Conservation (phyloP, 1,284 basidiomycete species). For the Schizopora paradoxa region DNA sequence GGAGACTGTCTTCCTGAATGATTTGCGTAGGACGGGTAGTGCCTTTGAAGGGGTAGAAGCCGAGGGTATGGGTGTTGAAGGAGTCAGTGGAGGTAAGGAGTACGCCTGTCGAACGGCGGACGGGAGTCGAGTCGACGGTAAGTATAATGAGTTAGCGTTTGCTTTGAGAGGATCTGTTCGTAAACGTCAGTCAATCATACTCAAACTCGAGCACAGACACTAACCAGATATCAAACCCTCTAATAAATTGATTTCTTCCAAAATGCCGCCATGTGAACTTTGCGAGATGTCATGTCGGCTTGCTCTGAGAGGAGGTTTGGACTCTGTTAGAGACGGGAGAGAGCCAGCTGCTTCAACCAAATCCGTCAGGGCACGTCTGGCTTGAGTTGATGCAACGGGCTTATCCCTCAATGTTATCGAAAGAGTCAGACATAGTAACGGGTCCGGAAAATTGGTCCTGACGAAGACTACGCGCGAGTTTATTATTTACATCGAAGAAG, state of each 20-base stretch:
- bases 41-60: constrained; percentile 39
- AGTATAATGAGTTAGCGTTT: constrained; percentile 32
- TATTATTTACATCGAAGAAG: constrained; percentile 8
- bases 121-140: constrained; percentile 65
- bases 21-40: constrained; percentile 71
- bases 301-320: background rate
- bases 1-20: constrained; percentile 73
- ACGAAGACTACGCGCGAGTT: constrained; percentile 52
- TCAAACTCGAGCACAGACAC: constrained; percentile 13
- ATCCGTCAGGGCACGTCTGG: constrained; percentile 46
- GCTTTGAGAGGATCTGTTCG: constrained; percentile 44
- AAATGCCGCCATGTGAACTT: constrained; percentile 14
- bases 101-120: constrained; percentile 57
- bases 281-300: background rate
- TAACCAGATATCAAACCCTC: constrained; percentile 55
- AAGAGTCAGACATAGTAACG: constrained; percentile 74
- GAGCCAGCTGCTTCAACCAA: constrained; percentile 38
- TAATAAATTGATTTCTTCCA: constrained; percentile 79
- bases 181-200: background rate
- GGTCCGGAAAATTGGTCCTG: constrained; percentile 62
- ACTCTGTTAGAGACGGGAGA: constrained; percentile 20
- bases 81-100: constrained; percentile 46
- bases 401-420: constrained; percentile 76
- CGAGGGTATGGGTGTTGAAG: constrained; percentile 35
- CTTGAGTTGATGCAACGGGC: constrained; percentile 46